These are phyloP conservation scores for Atkinsonella texensis DNA, from an alignment of 2,329 filamentous ascomycete species.

Conservation along the genomic window DNA sequence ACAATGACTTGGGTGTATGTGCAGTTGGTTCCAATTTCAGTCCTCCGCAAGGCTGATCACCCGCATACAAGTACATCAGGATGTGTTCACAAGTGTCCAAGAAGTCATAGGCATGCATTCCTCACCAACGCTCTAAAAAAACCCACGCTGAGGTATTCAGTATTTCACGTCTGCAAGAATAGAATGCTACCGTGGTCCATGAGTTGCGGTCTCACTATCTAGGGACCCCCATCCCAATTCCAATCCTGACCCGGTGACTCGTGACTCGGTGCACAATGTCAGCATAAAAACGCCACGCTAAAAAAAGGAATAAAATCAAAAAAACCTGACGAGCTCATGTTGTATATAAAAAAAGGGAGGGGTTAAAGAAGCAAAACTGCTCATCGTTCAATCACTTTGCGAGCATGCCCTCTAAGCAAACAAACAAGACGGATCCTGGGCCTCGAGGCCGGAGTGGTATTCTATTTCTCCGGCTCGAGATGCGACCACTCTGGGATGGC, in stretches of 20 bases:
- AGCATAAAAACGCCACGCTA: not conserved
- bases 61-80: no score
- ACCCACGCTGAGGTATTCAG: no score
- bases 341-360: no score
- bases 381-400: not conserved
- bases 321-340: not conserved
- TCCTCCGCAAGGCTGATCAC: not conserved
- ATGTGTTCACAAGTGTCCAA: no score
- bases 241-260: not conserved
- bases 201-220: not conserved
- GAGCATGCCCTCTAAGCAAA: not conserved
- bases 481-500: conserved; percentile 87
- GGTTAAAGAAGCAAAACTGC: no score
- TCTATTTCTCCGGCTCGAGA: conserved; percentile 36
- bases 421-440: not conserved
- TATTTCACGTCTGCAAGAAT: no score
- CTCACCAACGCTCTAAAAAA: no score
- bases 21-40: not conserved
- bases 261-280: not conserved
- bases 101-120: no score
- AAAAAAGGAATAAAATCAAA: not conserved
- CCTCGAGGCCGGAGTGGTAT: conserved; percentile 8
- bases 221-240: not conserved
- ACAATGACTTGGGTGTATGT: not conserved
- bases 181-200: no score